Percentiles rank a stretch among this genome's conserved stretches.
Evolutionary conservation across 1,284 basidiomycete genomes (phyloP).

Genomic region (Peniophora sp.): DNA sequence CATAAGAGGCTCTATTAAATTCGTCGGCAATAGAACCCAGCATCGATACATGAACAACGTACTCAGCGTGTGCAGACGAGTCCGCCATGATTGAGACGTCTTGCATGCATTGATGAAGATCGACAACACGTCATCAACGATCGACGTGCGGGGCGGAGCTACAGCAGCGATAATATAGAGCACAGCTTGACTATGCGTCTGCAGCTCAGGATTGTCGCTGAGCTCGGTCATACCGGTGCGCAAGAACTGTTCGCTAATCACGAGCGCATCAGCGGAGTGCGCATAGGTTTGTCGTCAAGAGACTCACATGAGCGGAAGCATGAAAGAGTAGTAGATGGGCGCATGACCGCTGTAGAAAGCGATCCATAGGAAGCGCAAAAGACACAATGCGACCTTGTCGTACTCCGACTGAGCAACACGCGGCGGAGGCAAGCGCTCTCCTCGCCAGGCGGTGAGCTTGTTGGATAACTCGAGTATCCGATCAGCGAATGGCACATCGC

Average conservation of each 20-base stretch:
- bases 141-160: constrained; percentile 53
- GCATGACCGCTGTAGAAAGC: constrained; percentile 64
- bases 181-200: constrained; percentile 67
- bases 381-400: constrained; percentile 78
- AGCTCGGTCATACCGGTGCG: constrained; percentile 65
- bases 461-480: constrained; percentile 48
- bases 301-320: constrained; percentile 68
- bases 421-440: constrained; percentile 77
- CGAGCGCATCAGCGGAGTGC: not conserved
- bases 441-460: constrained; percentile 60
- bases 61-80: no score
- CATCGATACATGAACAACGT: no score
- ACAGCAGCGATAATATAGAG: constrained; percentile 69
- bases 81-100: constrained; percentile 45
- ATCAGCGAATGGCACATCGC: constrained; percentile 49
- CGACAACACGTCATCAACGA: constrained; percentile 44
- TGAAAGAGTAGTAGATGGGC: constrained; percentile 64
- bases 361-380: constrained; percentile 76
- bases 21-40: constrained; percentile 20
- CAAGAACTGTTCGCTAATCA: constrained; percentile 61
- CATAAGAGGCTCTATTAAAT: constrained; percentile 65
- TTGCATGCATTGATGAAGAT: constrained; percentile 62
- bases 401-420: constrained; percentile 75
- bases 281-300: constrained; percentile 1
- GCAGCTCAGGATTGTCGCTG: constrained; percentile 68